Percentiles rank a stretch among this genome's conserved stretches.
These are phyloP conservation scores for Cercospora sp. DNA, from an alignment of 2,329 filamentous ascomycete species.

Conservation along the genomic window DNA sequence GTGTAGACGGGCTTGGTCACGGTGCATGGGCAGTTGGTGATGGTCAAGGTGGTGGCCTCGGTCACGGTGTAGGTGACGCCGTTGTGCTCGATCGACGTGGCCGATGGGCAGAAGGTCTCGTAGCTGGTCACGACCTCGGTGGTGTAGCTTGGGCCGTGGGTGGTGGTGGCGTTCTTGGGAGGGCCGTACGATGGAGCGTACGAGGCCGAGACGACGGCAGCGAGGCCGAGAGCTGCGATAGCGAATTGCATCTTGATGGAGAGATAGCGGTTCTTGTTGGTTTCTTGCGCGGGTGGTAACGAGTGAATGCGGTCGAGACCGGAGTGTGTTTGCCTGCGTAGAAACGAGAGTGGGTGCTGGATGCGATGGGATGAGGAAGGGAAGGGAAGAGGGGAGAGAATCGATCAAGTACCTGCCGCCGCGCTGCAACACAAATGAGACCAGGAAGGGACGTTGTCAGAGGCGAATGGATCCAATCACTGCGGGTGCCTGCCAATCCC, in stretches of 20 bases:
- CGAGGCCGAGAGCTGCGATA: conserved; percentile 26
- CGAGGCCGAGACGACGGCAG: conserved; percentile 21
- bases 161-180: conserved; percentile 14
- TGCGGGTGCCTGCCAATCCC: conserved; percentile 36
- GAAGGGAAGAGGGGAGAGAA: not conserved
- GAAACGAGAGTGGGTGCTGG: conserved; percentile 16
- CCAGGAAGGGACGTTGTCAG: not conserved
- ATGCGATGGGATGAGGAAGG: conserved; percentile 52
- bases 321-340: conserved; percentile 15
- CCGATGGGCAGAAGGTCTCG: conserved; percentile 27
- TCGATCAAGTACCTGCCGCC: not conserved
- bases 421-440: not conserved
- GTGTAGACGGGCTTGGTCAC: conserved; percentile 29
- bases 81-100: conserved; percentile 26
- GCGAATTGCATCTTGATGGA: conserved; percentile 29
- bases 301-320: conserved; percentile 24
- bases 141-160: conserved; percentile 16
- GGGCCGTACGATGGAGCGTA: conserved; percentile 6
- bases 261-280: conserved; percentile 1
- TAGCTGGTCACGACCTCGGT: conserved; percentile 28
- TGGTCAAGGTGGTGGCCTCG: conserved; percentile 28
- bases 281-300: conserved; percentile 17
- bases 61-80: conserved; percentile 28
- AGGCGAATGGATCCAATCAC: not conserved
- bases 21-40: conserved; percentile 30